Evolutionary conservation across 2,329 filamentous ascomycete species (phyloP), one percentile per base, ranked within the genome.

Genomic region (Verticillium zaregamsianum): DNA sequence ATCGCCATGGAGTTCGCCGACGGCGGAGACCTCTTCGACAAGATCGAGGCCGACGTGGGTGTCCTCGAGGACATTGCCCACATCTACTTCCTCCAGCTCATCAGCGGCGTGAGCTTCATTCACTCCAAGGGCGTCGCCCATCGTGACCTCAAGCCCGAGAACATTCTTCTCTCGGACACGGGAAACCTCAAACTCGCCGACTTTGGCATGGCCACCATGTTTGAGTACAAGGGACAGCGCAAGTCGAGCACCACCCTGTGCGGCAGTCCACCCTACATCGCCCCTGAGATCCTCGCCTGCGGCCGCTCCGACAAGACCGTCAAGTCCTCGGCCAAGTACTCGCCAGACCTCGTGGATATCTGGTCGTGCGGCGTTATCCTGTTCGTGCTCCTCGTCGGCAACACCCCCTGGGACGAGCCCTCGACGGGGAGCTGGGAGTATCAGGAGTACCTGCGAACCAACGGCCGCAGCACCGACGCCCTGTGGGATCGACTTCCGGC

Each of bases 311-410:
- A 82, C 63, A 82, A 80, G 71, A 25, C 12, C 20, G 20, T 8
- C 11, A 77, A 73, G 57, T 73, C 82, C 49, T 68, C 82, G 40
- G 69, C 72, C 57, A 87, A 90, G 61, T 94, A 94, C 71, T 82
- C 84, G 33, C 88, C 93, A 8, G 92, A 97, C 64, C 77, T 92
- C 52, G 91, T 92, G 40, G 95, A 99, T 72, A 89, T 99, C 61
- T 99, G 96, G 96, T 97, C 93, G 17, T 97, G 93, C 69, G 95
- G 95, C 37, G 93, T 99, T 59, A 96, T 99, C n/a, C 81, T 99
- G 4, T 99, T 99, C 71, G 95, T 98, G 39, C 80, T 99, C 4
- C 80, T 99, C 3, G 93, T 96, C 1, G 95, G 95, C 11, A 99
- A 99, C 72, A 99, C 95, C 2, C 95, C 95, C 0, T 99, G 95